Evolutionary conservation across 1,284 basidiomycete species (phyloP).

Genomic region (Tausonia pullulans): DNA sequence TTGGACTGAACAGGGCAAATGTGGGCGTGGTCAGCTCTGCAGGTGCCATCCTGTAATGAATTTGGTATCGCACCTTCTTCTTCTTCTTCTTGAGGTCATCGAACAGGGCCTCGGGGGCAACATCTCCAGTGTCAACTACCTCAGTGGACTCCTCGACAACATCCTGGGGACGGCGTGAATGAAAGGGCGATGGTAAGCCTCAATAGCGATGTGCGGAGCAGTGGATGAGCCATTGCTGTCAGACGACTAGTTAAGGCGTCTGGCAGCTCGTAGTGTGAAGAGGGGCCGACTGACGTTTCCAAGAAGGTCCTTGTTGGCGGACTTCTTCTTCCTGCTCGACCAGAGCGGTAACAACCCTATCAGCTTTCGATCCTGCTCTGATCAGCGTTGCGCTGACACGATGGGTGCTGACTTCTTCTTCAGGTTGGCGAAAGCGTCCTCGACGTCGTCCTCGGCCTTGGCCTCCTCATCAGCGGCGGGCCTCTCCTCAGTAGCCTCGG

Average conservation of each 20-base stretch:
- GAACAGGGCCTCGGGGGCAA: constrained; percentile 43
- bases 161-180: background rate
- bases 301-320: constrained; percentile 31
- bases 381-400: background rate
- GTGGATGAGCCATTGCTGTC: constrained; percentile 4
- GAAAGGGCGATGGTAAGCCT: background rate
- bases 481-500: constrained; percentile 31
- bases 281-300: constrained; percentile 22
- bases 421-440: constrained; percentile 40
- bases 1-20: constrained; percentile 29
- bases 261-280: background rate
- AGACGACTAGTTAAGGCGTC: constrained; percentile 8
- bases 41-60: constrained; percentile 58
- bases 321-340: constrained; percentile 38
- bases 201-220: constrained; percentile 5
- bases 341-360: background rate
- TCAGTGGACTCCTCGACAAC: constrained; percentile 21
- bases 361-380: background rate
- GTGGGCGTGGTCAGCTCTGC: constrained; percentile 48
- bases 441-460: constrained; percentile 22
- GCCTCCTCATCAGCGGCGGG: constrained; percentile 35
- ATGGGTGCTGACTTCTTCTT: constrained; percentile 37
- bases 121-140: constrained; percentile 18
- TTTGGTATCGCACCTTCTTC: constrained; percentile 29
- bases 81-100: constrained; percentile 78